phyloP scores from a whole-genome alignment of 495 filamentous ascomycete species.

The Penicillium cinerascens region DNA sequence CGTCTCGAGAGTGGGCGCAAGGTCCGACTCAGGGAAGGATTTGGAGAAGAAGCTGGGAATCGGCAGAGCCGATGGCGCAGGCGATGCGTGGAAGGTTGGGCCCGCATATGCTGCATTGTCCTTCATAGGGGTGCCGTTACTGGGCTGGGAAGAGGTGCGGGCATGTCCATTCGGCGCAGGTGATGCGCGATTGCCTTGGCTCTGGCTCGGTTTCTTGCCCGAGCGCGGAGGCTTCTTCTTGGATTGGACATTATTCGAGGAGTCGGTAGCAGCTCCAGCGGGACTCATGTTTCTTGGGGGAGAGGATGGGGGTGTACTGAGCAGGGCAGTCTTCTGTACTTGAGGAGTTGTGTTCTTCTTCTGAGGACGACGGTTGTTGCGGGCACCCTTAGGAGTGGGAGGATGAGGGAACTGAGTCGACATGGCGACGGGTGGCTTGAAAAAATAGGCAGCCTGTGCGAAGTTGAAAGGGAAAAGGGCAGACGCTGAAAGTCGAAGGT shows the following conservation, averaged over 20 bases:
- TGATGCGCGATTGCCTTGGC: constrained; percentile 21
- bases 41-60: constrained; percentile 91
- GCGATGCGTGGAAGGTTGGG: constrained; percentile 92
- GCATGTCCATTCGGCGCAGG: constrained; percentile 27
- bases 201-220: constrained; percentile 36
- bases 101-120: constrained; percentile 73
- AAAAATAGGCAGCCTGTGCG: constrained; percentile 44
- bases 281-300: constrained; percentile 40
- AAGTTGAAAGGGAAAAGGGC: constrained; percentile 19
- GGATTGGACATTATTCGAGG: constrained; percentile 28
- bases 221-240: constrained; percentile 42
- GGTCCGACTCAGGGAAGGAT: constrained; percentile 59
- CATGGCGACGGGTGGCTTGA: constrained; percentile 44
- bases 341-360: constrained; percentile 37
- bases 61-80: constrained; percentile 86
- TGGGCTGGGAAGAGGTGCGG: constrained; percentile 31
- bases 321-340: constrained; percentile 24
- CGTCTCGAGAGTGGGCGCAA: constrained; percentile 34
- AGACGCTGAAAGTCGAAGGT: constrained; percentile 5
- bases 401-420: constrained; percentile 40
- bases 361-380: constrained; percentile 35
- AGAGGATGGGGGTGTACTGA: constrained; percentile 46
- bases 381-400: constrained; percentile 38
- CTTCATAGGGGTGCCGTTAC: constrained; percentile 45
- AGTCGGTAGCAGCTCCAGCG: constrained; percentile 30